Conservation (phyloP, 169 alveolate genomes). For the Cryptosporidium baileyi region DNA sequence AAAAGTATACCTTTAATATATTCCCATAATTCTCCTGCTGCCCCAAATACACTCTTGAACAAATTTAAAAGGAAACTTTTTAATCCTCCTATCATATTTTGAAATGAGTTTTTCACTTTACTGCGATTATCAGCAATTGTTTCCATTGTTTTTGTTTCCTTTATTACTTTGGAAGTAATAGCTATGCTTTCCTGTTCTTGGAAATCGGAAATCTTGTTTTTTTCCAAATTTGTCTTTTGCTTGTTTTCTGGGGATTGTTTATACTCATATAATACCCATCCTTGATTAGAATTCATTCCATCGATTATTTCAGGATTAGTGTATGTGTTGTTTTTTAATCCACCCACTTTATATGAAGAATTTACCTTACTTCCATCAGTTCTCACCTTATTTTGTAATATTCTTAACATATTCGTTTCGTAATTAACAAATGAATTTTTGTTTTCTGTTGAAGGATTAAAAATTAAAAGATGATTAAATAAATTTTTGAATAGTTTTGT, state of each 20-base stretch:
- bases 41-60: conserved; percentile 52
- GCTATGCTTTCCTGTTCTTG: neutral
- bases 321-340: too few relatives aligned
- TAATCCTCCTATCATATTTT: conserved; percentile 63
- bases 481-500: neutral
- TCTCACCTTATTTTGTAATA: neutral
- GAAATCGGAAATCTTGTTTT: neutral
- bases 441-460: neutral
- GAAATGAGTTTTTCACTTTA: conserved; percentile 35
- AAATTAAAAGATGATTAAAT: neutral
- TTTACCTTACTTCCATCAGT: too few relatives aligned
- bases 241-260: neutral
- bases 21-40: conserved; percentile 64
- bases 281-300: neutral
- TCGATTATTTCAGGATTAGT: too few relatives aligned
- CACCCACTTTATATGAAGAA: neutral
- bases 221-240: neutral
- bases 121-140: neutral
- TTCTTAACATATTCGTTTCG: neutral
- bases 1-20: conserved; percentile 45
- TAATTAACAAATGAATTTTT: neutral
- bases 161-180: conserved; percentile 25
- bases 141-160: conserved; percentile 30
- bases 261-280: conserved; percentile 43
- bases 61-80: conserved; percentile 32